Base-by-base conservation (phyloP, 1,139 yeast genomes). In the Wickerhamomyces sp. region DNA sequence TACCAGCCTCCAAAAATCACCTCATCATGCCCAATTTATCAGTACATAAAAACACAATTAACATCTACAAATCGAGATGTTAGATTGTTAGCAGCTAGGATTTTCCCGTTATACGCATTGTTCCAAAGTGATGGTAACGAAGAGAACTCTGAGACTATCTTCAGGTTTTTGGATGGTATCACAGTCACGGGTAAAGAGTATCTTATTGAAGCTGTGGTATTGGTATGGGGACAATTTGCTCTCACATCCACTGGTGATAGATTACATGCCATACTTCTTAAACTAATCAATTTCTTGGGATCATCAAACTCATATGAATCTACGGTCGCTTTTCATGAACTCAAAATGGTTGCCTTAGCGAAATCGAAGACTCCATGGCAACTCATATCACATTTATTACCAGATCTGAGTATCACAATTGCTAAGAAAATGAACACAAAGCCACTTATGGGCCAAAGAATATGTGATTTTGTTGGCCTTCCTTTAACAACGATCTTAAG, bases 341-440 rank as follows among this genome's bases (percentile, higher is more conserved):
- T 85, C 17, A 59, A 72, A 17, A 60, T 67, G 19, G 68, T 81
- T 12, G 72, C 81, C 1, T 33, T 52, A 9, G 54, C 64, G 5
- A 64, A 64, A 44, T 49, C 55, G 4, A 48, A 49, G 17, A 59
- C 72, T 0, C 55, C 67, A 10, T 67, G 69, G 66, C 86, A 84
- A 54, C 60, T 92, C 15, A 64, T 89, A 27, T 76, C 88, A 4
- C 96, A 96, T 0, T 85, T 78, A 48, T 71, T 92, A 55, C 86
- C 94, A 1, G 74, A 84, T 37, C 68, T 89, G n/a, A 75, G 92
- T 30, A 74, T 80, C 38, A 71, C 75, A 35, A 68, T 87, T 14
- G 79, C 87, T 2, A 78, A 78, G 45, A 68, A 70, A 38, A 54
- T 74, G 32, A 61, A 60, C 4, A 60, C 65, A 5, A 76, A 75